Evolutionary conservation across 1,284 basidiomycete species (phyloP), one percentile per base, ranked within the genome.

Genomic region (Stereum hirsutum): DNA sequence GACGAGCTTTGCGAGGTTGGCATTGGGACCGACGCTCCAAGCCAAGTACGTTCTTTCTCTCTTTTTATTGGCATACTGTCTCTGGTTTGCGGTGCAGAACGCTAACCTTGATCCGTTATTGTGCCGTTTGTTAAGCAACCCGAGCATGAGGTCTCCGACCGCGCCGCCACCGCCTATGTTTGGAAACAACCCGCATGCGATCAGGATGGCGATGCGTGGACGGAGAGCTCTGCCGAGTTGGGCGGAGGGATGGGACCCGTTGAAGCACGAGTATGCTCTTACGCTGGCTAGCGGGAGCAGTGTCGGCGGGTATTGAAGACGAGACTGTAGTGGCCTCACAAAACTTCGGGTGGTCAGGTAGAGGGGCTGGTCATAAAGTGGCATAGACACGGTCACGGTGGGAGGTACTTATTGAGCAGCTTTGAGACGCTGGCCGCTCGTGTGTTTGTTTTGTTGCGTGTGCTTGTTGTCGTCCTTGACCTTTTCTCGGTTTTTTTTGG

Each of bases 1-100:
- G 26, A 46, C 35, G n/a, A 51, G 23, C 55, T 85, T 85, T 58
- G 73, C 81, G 31, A 68, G 72, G 44, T 59, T 85, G 47, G 70
- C 74, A 21, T 51, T 68, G 17, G 69, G 68, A 21, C 80, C 80
- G 28, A 80, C 78, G 11, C 59, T 83, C 51, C 60, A 64, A 14
- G 68, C 71, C 17, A 75, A 72, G 78, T 79, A 52, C 50, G 70
- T 50, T 11, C 43, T 21, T 19, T 17, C 5, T 26, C 38, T 19
- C 21, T 6, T 19, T 12, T n/a, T 15, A 12, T 21, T 8, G 3
- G 7, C 30, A 8, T 12, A 12, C 38, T 7, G 2, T 14, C 11
- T 28, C 26, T 27, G 7, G 6, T 10, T 19, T 20, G 26, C 28
- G 27, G 3, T 17, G 23, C 28, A 24, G 39, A 26, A 19, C 19